Conservation (phyloP, 2,329 filamentous ascomycete species). For the Cladophialophora yegresii region DNA sequence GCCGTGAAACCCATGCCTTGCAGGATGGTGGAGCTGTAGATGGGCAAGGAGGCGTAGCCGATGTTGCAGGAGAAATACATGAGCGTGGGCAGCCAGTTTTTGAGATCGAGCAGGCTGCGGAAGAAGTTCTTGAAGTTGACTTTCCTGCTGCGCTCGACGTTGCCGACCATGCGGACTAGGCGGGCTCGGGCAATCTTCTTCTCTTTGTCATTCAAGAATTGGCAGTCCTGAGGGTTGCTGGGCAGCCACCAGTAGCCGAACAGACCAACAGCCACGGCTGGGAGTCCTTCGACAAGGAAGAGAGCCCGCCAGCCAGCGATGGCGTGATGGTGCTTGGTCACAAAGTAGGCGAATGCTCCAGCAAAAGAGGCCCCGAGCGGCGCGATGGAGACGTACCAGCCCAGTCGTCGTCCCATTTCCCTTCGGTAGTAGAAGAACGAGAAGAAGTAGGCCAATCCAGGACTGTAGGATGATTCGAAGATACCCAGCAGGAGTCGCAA, state of each 20-base stretch:
- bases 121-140: slow-evolving; percentile 29
- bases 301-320: slow-evolving; percentile 80
- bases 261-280: slow-evolving; percentile 72
- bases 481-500: slow-evolving; percentile 46
- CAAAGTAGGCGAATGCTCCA: slow-evolving; percentile 65
- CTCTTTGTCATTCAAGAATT: slow-evolving; percentile 64
- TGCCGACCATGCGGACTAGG: slow-evolving; percentile 30
- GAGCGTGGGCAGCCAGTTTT: slow-evolving; percentile 52
- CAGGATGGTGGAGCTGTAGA: slow-evolving; percentile 59
- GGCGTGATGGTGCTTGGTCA: slow-evolving; percentile 63
- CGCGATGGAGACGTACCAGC: slow-evolving; percentile 58
- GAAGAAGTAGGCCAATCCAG: slow-evolving; percentile 54
- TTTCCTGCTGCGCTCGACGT: slow-evolving; percentile 19
- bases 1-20: slow-evolving; percentile 30
- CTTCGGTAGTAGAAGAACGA: slow-evolving; percentile 62
- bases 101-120: slow-evolving; percentile 47
- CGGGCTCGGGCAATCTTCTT: slow-evolving; percentile 65
- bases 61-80: slow-evolving; percentile 66
- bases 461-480: slow-evolving; percentile 43
- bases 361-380: slow-evolving; percentile 79
- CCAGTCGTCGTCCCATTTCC: slow-evolving; percentile 58
- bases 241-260: slow-evolving; percentile 74
- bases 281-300: slow-evolving; percentile 82
- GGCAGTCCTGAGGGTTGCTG: slow-evolving; percentile 68
- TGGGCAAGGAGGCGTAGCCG: slow-evolving; percentile 65